phyloP scores from a whole-genome alignment of 1,139 yeast genomes.

The Lodderomyces elongisporus region DNA sequence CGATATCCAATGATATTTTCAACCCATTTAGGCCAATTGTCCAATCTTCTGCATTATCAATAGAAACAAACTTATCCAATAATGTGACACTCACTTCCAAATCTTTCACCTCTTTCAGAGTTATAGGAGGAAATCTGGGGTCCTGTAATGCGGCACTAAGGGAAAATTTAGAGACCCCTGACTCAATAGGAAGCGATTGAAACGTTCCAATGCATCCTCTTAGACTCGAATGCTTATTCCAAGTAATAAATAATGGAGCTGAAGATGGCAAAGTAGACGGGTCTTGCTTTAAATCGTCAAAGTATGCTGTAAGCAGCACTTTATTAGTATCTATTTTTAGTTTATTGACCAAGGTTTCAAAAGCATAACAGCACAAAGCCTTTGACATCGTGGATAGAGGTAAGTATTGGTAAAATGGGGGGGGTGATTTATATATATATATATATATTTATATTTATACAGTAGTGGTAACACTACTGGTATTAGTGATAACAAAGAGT shows the following conservation, averaged over 20 bases:
- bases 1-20: constrained; percentile 43
- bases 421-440: background rate
- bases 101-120: constrained; percentile 42
- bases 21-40: constrained; percentile 79
- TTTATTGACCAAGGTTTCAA: constrained; percentile 27
- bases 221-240: constrained; percentile 58
- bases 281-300: constrained; percentile 16
- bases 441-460: too few species aligned
- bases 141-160: constrained; percentile 70
- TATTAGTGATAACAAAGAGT: too few species aligned
- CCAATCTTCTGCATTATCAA: constrained; percentile 63
- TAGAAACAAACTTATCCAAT: constrained; percentile 54
- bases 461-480: too few species aligned
- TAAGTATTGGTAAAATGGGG: background rate
- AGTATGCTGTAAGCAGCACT: constrained; percentile 16
- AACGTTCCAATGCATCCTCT: constrained; percentile 97
- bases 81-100: constrained; percentile 55
- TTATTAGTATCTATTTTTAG: constrained; percentile 15
- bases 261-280: constrained; percentile 37
- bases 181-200: constrained; percentile 35
- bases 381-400: constrained; percentile 27
- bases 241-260: constrained; percentile 75
- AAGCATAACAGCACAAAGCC: constrained; percentile 37
- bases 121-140: constrained; percentile 69
- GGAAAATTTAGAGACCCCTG: constrained; percentile 62